Percentiles rank a stretch among this genome's conserved stretches.
phyloP scores from a whole-genome alignment of 2,329 filamentous ascomycete species.

The Phaeoacremonium minimum region DNA sequence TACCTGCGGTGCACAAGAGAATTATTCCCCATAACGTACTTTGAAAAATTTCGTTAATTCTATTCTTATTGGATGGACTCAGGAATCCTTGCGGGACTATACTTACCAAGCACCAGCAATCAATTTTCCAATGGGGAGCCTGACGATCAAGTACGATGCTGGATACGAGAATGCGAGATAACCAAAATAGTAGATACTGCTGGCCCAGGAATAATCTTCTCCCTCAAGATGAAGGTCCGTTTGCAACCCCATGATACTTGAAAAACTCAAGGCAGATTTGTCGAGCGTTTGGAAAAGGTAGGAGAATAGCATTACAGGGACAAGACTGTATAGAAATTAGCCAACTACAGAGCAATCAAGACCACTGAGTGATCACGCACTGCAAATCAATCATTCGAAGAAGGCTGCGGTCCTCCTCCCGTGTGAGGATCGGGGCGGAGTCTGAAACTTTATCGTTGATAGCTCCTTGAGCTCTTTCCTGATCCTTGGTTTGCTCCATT shows the following conservation, averaged over 20 bases:
- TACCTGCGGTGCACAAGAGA: conserved; percentile 25
- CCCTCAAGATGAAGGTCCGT: neutral
- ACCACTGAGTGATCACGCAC: neutral
- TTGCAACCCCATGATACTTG: neutral
- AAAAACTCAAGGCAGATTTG: neutral
- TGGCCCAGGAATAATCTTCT: neutral
- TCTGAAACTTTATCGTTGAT: neutral
- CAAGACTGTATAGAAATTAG: neutral
- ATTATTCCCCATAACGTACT: conserved; percentile 21
- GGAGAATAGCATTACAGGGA: neutral
- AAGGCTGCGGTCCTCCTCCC: neutral
- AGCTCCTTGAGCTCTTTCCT: neutral
- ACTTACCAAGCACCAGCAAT: neutral
- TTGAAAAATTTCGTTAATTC: neutral
- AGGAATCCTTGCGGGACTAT: neutral
- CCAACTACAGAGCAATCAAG: no score
- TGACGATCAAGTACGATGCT: neutral
- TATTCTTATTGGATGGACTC: neutral
- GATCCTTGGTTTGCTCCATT: neutral
- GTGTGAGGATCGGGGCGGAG: neutral
- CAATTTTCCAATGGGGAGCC: neutral
- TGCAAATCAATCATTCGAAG: neutral
- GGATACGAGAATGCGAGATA: neutral
- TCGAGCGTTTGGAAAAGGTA: neutral
- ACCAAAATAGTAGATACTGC: neutral